These are phyloP conservation scores for Coniochaeta prunicola DNA, from an alignment of 2,329 filamentous ascomycete species.

Conservation along the genomic window DNA sequence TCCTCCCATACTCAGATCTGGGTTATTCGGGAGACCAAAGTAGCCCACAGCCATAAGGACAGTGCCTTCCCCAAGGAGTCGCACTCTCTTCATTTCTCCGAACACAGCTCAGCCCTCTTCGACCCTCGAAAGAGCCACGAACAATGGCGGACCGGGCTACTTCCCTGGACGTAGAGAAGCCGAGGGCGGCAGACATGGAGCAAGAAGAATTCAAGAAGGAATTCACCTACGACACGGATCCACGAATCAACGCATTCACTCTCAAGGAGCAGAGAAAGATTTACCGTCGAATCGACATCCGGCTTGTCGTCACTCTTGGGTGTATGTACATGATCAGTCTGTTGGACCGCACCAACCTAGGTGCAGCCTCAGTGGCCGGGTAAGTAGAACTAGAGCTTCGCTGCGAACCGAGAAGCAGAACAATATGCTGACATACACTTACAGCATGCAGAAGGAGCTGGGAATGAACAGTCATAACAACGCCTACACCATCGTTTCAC, in stretches of 20 bases:
- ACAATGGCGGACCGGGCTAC: conserved; percentile 3
- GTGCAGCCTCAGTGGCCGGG: conserved; percentile 38
- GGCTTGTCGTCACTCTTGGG: conserved; percentile 33
- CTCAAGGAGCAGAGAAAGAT: conserved; percentile 2
- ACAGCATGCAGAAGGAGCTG: conserved; percentile 20
- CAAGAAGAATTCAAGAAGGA: conserved; percentile 3
- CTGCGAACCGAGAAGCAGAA: neutral
- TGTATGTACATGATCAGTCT: conserved; percentile 46
- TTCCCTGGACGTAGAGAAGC: conserved; percentile 1
- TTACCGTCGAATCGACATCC: conserved; percentile 14
- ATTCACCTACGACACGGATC: conserved; percentile 2
- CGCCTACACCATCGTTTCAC: conserved; percentile 49
- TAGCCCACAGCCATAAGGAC: too few relatives aligned
- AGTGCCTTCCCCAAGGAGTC: too few relatives aligned
- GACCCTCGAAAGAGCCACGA: neutral
- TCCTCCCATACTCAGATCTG: neutral
- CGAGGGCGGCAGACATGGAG: conserved; percentile 1
- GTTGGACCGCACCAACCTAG: conserved; percentile 42
- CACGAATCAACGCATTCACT: conserved; percentile 2
- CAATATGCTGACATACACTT: neutral
- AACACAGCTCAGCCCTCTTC: neutral
- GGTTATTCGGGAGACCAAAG: too few relatives aligned
- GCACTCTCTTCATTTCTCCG: neutral
- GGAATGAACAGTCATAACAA: conserved; percentile 37
- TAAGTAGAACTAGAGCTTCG: neutral